These are phyloP conservation scores for Populus tomentosa DNA, from an alignment of 441 rosid genomes.

Conservation along the genomic window DNA sequence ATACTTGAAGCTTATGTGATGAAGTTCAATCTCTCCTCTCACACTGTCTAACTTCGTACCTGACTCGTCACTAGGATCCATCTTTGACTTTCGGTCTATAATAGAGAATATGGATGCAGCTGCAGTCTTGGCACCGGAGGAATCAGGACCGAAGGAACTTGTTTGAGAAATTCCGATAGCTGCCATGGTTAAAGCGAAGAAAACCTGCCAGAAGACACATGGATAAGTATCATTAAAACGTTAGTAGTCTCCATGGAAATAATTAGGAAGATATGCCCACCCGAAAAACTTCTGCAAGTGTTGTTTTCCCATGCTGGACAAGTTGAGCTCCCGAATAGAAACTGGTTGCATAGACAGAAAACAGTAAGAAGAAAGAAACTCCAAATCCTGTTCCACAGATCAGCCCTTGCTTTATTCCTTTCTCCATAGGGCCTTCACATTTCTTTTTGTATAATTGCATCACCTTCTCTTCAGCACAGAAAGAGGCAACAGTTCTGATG, in stretches of 20 bases:
- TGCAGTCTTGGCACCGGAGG: slow-evolving; percentile 46
- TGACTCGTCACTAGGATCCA: slow-evolving; percentile 51
- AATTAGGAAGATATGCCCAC: slow-evolving; percentile 26
- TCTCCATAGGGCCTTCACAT: slow-evolving; percentile 61
- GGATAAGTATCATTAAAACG: slow-evolving; percentile 37
- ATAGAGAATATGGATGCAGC: slow-evolving; percentile 61
- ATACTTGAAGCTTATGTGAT: slow-evolving; percentile 56
- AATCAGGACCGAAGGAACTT: slow-evolving; percentile 50
- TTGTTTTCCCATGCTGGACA: slow-evolving; percentile 44
- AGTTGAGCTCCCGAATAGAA: slow-evolving; percentile 76
- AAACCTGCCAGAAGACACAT: slow-evolving; percentile 59
- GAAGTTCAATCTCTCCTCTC: slow-evolving; percentile 58
- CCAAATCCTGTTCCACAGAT: slow-evolving; percentile 67
- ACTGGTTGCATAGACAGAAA: slow-evolving; percentile 47
- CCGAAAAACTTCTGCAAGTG: slow-evolving; percentile 52
- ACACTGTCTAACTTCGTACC: slow-evolving; percentile 45
- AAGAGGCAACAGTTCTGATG: slow-evolving; percentile 83
- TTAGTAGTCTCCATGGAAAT: too few species aligned
- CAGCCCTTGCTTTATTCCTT: slow-evolving; percentile 66
- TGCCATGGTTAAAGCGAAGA: slow-evolving; percentile 56
- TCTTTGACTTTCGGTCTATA: slow-evolving; percentile 50
- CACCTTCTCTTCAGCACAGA: slow-evolving; percentile 77
- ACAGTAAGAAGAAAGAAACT: slow-evolving; percentile 49
- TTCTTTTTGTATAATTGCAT: slow-evolving; percentile 53
- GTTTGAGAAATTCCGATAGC: slow-evolving; percentile 59